These are phyloP conservation scores for Torulaspora globosa DNA, from an alignment of 1,139 yeast species.

Conservation along the genomic window DNA sequence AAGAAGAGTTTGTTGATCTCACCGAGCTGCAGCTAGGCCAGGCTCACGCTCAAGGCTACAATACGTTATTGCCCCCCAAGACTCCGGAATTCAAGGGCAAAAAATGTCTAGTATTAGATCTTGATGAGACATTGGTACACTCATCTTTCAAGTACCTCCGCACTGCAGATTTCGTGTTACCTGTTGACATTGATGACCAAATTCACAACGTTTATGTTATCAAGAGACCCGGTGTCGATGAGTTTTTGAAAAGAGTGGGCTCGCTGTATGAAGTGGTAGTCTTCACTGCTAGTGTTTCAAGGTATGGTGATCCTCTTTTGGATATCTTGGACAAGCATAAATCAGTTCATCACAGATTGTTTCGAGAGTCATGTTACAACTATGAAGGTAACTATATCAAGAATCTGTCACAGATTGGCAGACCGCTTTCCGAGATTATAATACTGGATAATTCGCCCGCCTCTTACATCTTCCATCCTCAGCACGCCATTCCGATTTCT, in stretches of 20 bases:
- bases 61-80: conserved; percentile 58
- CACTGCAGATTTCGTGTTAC: conserved; percentile 92
- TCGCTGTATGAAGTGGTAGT: conserved; percentile 90
- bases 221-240: conserved; percentile 97
- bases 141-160: conserved; percentile 88
- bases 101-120: conserved; percentile 84
- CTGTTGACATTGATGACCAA: conserved; percentile 85
- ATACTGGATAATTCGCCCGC: conserved; percentile 97
- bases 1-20: conserved; percentile 45
- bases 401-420: conserved; percentile 86
- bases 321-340: conserved; percentile 69
- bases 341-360: conserved; percentile 83
- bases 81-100: conserved; percentile 45
- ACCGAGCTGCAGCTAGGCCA: conserved; percentile 68
- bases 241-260: conserved; percentile 78
- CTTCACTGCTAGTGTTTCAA: conserved; percentile 90
- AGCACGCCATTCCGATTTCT: conserved; percentile 96
- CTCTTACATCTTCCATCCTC: conserved; percentile 93
- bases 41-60: conserved; percentile 55
- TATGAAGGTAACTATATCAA: conserved; percentile 92
- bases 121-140: conserved; percentile 95
- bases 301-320: conserved; percentile 92
- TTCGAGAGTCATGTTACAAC: conserved; percentile 78
- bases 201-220: conserved; percentile 93
- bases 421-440: conserved; percentile 80